Evolutionary conservation across 73 alveolate species (phyloP), one percentile per base, ranked within the genome.

Genomic region (Stentor roeselii): DNA sequence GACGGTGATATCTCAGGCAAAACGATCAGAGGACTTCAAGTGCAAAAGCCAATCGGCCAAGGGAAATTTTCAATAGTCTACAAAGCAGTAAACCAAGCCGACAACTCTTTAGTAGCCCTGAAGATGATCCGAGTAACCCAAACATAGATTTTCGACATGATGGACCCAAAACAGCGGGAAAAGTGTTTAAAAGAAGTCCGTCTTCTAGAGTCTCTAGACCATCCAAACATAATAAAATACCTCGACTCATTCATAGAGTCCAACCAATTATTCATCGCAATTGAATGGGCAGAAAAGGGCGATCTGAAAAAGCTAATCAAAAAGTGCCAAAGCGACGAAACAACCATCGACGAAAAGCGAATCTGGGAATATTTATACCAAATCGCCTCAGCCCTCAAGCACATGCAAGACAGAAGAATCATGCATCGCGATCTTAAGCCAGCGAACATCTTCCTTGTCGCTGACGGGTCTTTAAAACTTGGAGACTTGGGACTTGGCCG

Each of bases 221-320:
- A 97, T 89, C 97, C 99, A 39, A 83, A 92, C 83, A 97, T 97
- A 35, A 94, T 96, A 74, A 89, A 92, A 84, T 97, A 95, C 76
- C 86, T 97, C 36, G 99, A 97, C 85, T 94, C 99, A 31, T 96
- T 96, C 86, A 96, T 97, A 15, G 95, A 86, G 11, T 89, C 92
- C 60, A 96, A 96, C 86, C 99, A 97, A 75, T 83, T 97, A 86
- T 93, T 91, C 85, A 97, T 97, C 37, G 98, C 98, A 6, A 95
- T 97, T 3, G 99, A 97, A 86, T 97, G 99, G 99, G 99, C 99
- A 1, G 99, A 97, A 90, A 94, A 91, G 83, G 99, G 99, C n/a
- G 99, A 96, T 86, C 90, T 97, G 78, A 97, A 97, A 78, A 60
- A 93, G 34, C 75, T 96, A 15, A 91, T 97, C 15, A 93, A 92